Evolutionary conservation across 2,329 filamentous ascomycete genomes (phyloP), one percentile per base, ranked within the genome.

Genomic region (Ophiostoma ips): DNA sequence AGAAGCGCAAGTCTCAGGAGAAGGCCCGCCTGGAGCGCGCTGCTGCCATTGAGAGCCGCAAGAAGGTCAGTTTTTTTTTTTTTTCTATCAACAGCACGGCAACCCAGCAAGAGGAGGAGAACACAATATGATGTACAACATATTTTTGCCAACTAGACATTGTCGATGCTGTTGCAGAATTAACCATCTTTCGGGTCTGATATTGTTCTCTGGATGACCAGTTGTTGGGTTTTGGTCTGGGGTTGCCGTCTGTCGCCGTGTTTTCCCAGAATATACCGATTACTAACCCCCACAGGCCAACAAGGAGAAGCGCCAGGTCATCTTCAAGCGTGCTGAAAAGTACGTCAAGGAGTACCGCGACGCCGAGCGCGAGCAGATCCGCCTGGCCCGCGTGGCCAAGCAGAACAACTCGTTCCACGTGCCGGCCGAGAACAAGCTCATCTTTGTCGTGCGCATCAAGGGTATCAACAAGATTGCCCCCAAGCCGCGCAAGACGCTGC

Each of bases 141-240:
- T 75, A 69, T 73, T 43, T 44, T 72, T 73, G 84, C 87, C 86
- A 57, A 90, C 90, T 96, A 98, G 92, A 86, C 85, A 68, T 41
- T 71, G 86, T 90, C 92, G 68, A 94, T 98, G 92, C 76, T 94
- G 90, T 95, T 88, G 87, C 85, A 77, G 77, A 77, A 78, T 87
- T 82, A 87, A 94, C 87, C 87, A 94, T 94, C 88, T 95, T 95
- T 95, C 88, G 88, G 90, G 88, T 87, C 88, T 95, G 92, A 96
- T 68, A 43, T 52, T 58, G 54, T 60, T 44, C 31, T 41, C 24
- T 35, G 21, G 33, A 35, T 24, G 21, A 10, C 13, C 15, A 9
- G 18, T 41, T 34, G n/a, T n/a, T n/a, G n/a, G 3, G 21, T 19
- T 33, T 34, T 33, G 24, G 34, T 33, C 18, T 28, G 16, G 33